These are phyloP conservation scores for Mycena galericulata DNA, from an alignment of 768 basidiomycete species.

Conservation along the genomic window DNA sequence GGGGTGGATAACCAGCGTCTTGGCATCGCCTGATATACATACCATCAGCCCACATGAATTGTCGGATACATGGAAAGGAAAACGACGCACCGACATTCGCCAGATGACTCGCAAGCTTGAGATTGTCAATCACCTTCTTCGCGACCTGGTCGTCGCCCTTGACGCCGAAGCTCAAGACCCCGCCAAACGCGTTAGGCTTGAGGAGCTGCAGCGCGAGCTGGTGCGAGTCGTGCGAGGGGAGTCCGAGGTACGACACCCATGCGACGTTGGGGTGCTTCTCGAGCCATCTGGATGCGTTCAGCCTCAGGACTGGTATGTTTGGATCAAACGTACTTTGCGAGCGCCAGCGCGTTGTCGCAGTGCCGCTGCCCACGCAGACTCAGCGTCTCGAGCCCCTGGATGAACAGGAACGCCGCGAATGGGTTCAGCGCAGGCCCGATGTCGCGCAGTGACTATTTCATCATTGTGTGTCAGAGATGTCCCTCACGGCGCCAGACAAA, in stretches of 20 bases:
- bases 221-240: slow-evolving; percentile 71
- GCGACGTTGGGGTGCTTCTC: slow-evolving; percentile 72
- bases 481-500: no score
- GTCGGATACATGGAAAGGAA: neutral
- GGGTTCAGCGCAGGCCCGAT: slow-evolving; percentile 76
- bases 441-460: slow-evolving; percentile 66
- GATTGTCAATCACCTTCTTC: slow-evolving; percentile 73
- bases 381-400: slow-evolving; percentile 86
- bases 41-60: neutral
- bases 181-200: slow-evolving; percentile 69
- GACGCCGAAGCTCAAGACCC: slow-evolving; percentile 83
- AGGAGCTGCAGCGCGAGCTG: slow-evolving; percentile 67
- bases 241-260: slow-evolving; percentile 86
- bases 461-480: neutral
- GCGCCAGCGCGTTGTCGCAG: slow-evolving; percentile 73
- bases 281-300: slow-evolving; percentile 56
- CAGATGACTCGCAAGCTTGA: slow-evolving; percentile 78
- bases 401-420: slow-evolving; percentile 78
- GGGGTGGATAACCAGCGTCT: slow-evolving; percentile 85
- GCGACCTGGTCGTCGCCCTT: slow-evolving; percentile 66
- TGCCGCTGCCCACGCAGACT: slow-evolving; percentile 79
- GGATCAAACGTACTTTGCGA: slow-evolving; percentile 62
- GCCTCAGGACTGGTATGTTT: neutral
- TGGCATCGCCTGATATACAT: slow-evolving; percentile 65
- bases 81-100: slow-evolving; percentile 71